phyloP scores from a whole-genome alignment of 2,329 filamentous ascomycete species.

The Aspergillus fumigatus region DNA sequence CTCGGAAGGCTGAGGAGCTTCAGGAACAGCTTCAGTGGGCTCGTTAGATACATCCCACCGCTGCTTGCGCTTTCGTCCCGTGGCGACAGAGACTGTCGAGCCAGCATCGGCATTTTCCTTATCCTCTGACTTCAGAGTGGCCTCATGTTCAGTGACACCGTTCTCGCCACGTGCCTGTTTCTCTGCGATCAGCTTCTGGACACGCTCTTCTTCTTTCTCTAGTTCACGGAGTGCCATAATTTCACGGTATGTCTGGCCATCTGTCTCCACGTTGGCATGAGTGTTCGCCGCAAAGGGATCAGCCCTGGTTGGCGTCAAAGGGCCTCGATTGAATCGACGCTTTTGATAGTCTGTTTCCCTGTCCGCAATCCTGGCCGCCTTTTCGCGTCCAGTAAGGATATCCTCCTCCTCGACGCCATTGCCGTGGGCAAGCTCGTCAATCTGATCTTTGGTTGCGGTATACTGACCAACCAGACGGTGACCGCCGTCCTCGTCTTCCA shows the following conservation, averaged over 20 bases:
- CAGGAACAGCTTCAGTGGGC: slow-evolving; percentile 46
- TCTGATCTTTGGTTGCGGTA: slow-evolving; percentile 84
- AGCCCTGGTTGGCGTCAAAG: slow-evolving; percentile 75
- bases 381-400: slow-evolving; percentile 77
- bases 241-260: slow-evolving; percentile 80
- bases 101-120: slow-evolving; percentile 71
- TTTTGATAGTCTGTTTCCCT: slow-evolving; percentile 98
- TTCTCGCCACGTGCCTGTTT: slow-evolving; percentile 60
- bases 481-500: slow-evolving; percentile 69
- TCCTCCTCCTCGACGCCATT: slow-evolving; percentile 88
- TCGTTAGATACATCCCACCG: slow-evolving; percentile 81
- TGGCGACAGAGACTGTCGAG: slow-evolving; percentile 58
- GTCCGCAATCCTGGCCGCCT: slow-evolving; percentile 83
- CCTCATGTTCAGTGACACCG: slow-evolving; percentile 60
- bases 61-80: slow-evolving; percentile 80
- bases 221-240: slow-evolving; percentile 87
- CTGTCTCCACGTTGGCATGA: slow-evolving; percentile 61
- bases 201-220: slow-evolving; percentile 87
- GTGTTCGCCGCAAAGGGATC: slow-evolving; percentile 79
- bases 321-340: slow-evolving; percentile 78
- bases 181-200: slow-evolving; percentile 73
- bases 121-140: slow-evolving; percentile 67
- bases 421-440: slow-evolving; percentile 88
- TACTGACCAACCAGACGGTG: slow-evolving; percentile 88
- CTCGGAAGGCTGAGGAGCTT: slow-evolving; percentile 49